Evolutionary conservation across 331 rosid species (phyloP).

Genomic region (Rosa hybrid): DNA sequence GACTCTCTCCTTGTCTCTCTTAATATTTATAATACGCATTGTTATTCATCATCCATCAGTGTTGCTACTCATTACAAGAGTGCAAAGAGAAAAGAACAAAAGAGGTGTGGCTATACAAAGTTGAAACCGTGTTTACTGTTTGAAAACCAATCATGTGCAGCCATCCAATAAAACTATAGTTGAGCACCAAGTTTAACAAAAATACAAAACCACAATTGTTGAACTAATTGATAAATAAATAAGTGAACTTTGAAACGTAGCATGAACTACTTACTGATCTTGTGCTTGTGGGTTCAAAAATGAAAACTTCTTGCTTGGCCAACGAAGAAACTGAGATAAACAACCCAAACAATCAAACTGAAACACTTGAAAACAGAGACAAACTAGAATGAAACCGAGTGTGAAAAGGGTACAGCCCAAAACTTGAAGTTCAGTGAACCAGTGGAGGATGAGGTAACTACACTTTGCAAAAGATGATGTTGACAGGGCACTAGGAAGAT

Average conservation of each 20-base stretch:
- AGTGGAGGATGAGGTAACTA: not conserved
- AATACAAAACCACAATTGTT: not conserved
- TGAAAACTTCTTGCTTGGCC: not conserved
- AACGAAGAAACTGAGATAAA: not conserved
- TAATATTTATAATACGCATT: not conserved
- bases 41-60: not conserved
- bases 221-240: not conserved
- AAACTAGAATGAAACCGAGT: not conserved
- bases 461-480: not conserved
- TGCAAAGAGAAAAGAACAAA: constrained; percentile 12
- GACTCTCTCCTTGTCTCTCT: not conserved
- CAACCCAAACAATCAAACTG: not conserved
- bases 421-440: not conserved
- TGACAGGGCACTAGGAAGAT: constrained; percentile 1
- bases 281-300: not conserved
- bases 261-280: constrained; percentile 9
- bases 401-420: not conserved
- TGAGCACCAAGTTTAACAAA: not conserved
- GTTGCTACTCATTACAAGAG: constrained; percentile 7
- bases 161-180: constrained; percentile 3
- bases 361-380: not conserved
- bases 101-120: constrained; percentile 12
- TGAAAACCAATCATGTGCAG: constrained; percentile 14
- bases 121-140: constrained; percentile 23
- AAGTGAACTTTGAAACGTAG: not conserved